Percentiles rank a stretch among this genome's conserved stretches.
Evolutionary conservation across 2,329 filamentous ascomycete species (phyloP).

Genomic region (Bipolaris bicolor): DNA sequence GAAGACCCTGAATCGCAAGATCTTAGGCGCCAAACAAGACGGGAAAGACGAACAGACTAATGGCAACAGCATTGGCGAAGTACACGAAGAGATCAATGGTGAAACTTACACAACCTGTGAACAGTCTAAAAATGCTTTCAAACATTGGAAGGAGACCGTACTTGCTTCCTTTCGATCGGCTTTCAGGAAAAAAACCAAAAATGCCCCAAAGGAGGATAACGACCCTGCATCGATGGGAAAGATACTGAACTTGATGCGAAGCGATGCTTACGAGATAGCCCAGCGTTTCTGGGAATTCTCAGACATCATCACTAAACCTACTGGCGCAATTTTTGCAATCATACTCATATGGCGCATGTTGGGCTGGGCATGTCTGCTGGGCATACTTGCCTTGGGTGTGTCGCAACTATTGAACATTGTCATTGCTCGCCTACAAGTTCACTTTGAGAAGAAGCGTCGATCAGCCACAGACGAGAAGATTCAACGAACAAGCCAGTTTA

Average conservation of each 20-base stretch:
- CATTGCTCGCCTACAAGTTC: slow-evolving; percentile 69
- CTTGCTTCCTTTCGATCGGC: slow-evolving; percentile 17
- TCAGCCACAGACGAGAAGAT: slow-evolving; percentile 77
- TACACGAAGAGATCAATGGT: slow-evolving; percentile 22
- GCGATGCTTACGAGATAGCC: slow-evolving; percentile 80
- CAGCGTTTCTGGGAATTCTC: slow-evolving; percentile 89
- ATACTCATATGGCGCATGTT: slow-evolving; percentile 78
- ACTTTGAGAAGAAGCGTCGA: slow-evolving; percentile 73
- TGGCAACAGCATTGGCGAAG: slow-evolving; percentile 21
- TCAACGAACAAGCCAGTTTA: slow-evolving; percentile 82
- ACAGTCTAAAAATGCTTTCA: slow-evolving; percentile 2
- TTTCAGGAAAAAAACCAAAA: slow-evolving; percentile 28
- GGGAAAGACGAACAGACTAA: slow-evolving; percentile 35
- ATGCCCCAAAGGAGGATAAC: slow-evolving; percentile 46
- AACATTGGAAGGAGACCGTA: slow-evolving; percentile 16
- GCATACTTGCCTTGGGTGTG: slow-evolving; percentile 70
- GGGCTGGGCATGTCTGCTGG: slow-evolving; percentile 78
- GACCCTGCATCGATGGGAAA: slow-evolving; percentile 83
- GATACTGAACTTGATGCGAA: slow-evolving; percentile 85
- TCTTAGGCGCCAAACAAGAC: slow-evolving; percentile 39
- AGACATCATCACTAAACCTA: slow-evolving; percentile 74
- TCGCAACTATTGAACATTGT: slow-evolving; percentile 73
- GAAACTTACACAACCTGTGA: slow-evolving; percentile 17
- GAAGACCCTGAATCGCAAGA: slow-evolving; percentile 74
- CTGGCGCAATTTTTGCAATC: slow-evolving; percentile 76